phyloP scores from a whole-genome alignment of 139 green algal genomes.

The Closterium sp. region DNA sequence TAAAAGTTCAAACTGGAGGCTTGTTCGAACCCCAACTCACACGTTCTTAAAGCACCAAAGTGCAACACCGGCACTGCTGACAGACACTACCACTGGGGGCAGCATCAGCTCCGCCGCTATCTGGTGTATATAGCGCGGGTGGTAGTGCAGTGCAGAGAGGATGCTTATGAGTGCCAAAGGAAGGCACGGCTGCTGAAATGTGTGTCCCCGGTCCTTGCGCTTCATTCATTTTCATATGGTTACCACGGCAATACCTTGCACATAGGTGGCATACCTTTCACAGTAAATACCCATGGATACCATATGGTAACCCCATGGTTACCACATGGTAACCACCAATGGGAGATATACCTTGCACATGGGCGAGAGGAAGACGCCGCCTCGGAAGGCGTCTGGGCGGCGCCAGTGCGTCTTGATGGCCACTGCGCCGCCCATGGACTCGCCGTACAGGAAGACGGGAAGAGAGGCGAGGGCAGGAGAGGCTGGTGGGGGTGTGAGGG shows the following conservation, averaged over 20 bases:
- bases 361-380: conserved; percentile 17
- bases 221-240: no score
- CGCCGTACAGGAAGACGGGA: conserved; percentile 31
- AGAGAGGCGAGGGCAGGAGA: not conserved
- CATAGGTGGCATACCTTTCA: no score
- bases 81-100: not conserved
- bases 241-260: no score
- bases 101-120: conserved; percentile 7
- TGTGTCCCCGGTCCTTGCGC: no score
- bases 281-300: no score
- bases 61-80: no score
- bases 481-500: not conserved
- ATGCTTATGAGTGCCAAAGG: no score
- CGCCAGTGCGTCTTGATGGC: conserved; percentile 5
- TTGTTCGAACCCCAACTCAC: no score
- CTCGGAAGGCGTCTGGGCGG: not conserved
- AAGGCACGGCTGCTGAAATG: no score
- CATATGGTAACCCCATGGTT: not conserved
- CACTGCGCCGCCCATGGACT: conserved; percentile 42
- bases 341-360: conserved; percentile 37
- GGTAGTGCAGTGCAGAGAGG: no score
- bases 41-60: no score
- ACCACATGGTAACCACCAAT: not conserved
- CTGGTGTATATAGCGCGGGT: not conserved
- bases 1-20: no score